phyloP scores from a whole-genome alignment of 2,329 filamentous ascomycete species.

The Fusarium verticillioides region DNA sequence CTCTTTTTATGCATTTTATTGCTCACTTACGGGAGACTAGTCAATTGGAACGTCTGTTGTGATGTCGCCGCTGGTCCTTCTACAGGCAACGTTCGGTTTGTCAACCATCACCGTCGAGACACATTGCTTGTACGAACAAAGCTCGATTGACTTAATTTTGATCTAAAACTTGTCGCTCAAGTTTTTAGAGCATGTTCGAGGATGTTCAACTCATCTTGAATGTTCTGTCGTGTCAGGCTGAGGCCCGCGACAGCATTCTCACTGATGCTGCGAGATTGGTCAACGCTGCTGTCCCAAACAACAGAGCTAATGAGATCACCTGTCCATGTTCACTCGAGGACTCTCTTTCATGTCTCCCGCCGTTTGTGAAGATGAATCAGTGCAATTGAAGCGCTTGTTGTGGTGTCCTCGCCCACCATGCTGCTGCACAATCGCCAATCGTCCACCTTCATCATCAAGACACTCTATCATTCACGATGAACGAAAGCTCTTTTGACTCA shows the following conservation, averaged over 20 bases:
- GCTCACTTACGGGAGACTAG: accelerated
- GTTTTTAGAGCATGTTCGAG: accelerated
- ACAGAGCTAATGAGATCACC: background rate
- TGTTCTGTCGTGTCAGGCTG: no score
- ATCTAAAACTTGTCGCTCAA: background rate
- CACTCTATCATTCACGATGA: background rate
- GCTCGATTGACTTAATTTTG: no score
- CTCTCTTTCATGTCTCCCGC: no score
- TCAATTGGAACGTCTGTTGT: no score
- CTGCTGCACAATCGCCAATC: background rate
- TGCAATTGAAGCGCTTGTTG: background rate
- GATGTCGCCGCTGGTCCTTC: background rate
- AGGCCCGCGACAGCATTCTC: background rate
- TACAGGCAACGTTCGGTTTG: background rate
- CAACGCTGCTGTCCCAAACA: background rate
- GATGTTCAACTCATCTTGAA: background rate
- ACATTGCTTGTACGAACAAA: background rate
- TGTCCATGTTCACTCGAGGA: accelerated
- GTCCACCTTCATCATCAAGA: background rate
- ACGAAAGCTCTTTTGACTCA: no score
- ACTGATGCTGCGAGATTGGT: background rate
- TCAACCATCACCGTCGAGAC: background rate
- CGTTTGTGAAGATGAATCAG: no score
- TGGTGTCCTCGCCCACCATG: background rate
- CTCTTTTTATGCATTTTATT: accelerated